Percentiles rank a stretch among this genome's conserved stretches.
These are phyloP conservation scores for Drechmeria coniospora DNA, from an alignment of 2,329 filamentous ascomycete genomes.

Conservation along the genomic window DNA sequence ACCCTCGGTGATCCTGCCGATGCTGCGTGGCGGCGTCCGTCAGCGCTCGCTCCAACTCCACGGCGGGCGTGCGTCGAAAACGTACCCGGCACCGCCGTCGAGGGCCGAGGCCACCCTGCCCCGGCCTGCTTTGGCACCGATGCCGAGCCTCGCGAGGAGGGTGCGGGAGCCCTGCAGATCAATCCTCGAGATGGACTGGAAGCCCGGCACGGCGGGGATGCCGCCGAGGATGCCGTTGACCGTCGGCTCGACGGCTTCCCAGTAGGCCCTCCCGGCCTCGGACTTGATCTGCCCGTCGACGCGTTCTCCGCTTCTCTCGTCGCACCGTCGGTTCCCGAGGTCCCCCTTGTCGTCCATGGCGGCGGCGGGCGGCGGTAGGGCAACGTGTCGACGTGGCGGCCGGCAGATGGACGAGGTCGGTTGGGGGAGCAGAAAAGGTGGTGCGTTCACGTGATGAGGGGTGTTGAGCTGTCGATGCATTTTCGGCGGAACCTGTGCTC, in stretches of 20 bases:
- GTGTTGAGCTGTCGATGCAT: too few relatives aligned
- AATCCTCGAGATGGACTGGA: slow-evolving; percentile 18
- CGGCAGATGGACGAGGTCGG: too few relatives aligned
- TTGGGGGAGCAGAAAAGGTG: too few relatives aligned
- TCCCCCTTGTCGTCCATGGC: too few relatives aligned
- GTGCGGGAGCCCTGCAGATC: slow-evolving; percentile 50
- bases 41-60: background rate
- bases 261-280: slow-evolving; percentile 24
- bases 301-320: too few relatives aligned
- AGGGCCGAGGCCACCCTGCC: slow-evolving; percentile 6
- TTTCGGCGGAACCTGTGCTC: too few relatives aligned
- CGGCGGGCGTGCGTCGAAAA: background rate
- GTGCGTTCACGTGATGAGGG: too few relatives aligned
- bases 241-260: slow-evolving; percentile 25
- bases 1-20: slow-evolving; percentile 63
- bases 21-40: slow-evolving; percentile 25
- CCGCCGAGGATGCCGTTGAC: slow-evolving; percentile 65
- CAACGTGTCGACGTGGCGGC: too few relatives aligned
- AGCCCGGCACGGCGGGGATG: slow-evolving; percentile 13
- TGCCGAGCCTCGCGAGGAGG: slow-evolving; percentile 43
- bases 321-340: too few relatives aligned
- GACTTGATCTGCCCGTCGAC: slow-evolving; percentile 12
- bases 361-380: too few relatives aligned
- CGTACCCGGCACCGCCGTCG: slow-evolving; percentile 11
- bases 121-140: slow-evolving; percentile 8